A percentile compares a stretch with the other conserved stretches of the same genome.
These are phyloP conservation scores for Candida yuanshanica DNA, from an alignment of 805 yeast species.

Conservation along the genomic window DNA sequence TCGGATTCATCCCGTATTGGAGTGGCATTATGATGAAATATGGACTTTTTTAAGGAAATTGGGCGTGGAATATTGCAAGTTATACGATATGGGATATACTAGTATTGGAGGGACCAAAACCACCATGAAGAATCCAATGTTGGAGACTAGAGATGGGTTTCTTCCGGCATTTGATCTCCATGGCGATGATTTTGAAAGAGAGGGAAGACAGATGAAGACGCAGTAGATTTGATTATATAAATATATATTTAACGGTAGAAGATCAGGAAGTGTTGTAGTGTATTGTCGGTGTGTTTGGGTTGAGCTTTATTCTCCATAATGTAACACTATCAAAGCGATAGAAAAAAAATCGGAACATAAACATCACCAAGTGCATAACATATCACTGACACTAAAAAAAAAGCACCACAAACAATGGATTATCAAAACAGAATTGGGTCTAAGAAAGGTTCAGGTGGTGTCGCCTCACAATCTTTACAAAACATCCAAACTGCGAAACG, in stretches of 20 bases:
- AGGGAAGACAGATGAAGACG: constrained; percentile 26
- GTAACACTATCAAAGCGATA: too few relatives aligned
- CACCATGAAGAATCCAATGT: constrained; percentile 67
- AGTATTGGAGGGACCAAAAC: constrained; percentile 76
- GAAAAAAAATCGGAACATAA: too few relatives aligned
- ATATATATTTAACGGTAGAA: too few relatives aligned
- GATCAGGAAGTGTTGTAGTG: too few relatives aligned
- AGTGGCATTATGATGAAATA: constrained; percentile 78
- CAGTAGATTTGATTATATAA: too few relatives aligned
- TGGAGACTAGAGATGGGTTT: constrained; percentile 30
- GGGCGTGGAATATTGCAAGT: constrained; percentile 59
- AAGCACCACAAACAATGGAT: constrained; percentile 54
- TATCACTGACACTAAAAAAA: too few relatives aligned
- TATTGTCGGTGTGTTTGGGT: too few relatives aligned
- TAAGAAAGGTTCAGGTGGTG: constrained; percentile 83
- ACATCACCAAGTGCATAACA: too few relatives aligned
- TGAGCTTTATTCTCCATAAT: too few relatives aligned
- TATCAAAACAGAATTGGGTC: constrained; percentile 87
- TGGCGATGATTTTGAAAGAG: constrained; percentile 56
- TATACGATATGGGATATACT: constrained; percentile 84
- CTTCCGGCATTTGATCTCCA: constrained; percentile 53
- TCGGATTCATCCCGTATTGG: constrained; percentile 81
- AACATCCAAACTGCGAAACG: constrained; percentile 66
- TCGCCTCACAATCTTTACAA: constrained; percentile 68
- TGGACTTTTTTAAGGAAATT: constrained; percentile 74